These are phyloP conservation scores for Aureobasidium leucospermi DNA, from an alignment of 2,329 filamentous ascomycete species.

Conservation along the genomic window DNA sequence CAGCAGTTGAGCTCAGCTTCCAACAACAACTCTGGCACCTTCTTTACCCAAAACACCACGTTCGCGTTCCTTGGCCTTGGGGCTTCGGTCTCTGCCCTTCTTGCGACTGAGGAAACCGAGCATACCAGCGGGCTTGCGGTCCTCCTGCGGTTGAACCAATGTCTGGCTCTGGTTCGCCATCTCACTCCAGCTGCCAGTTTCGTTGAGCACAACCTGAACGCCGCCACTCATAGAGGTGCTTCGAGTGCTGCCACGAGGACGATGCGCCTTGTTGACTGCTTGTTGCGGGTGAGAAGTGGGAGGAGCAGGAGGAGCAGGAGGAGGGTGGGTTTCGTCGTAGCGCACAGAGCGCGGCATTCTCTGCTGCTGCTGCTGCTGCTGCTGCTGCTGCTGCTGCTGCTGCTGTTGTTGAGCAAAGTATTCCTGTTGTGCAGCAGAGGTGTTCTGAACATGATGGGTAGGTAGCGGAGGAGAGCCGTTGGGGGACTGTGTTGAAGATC, in stretches of 20 bases:
- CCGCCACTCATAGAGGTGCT: conserved; percentile 74
- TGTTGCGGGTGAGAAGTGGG: conserved; percentile 22
- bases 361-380: not conserved
- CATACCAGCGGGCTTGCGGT: conserved; percentile 64
- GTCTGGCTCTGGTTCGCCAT: conserved; percentile 78
- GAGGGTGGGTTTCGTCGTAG: conserved; percentile 21
- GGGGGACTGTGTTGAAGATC: conserved; percentile 40
- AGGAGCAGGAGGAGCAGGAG: conserved; percentile 14
- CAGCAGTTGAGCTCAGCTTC: conserved; percentile 21
- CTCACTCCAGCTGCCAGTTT: conserved; percentile 83
- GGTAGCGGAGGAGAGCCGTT: conserved; percentile 41
- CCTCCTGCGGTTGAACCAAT: conserved; percentile 50
- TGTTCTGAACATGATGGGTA: conserved; percentile 15
- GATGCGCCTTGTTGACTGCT: conserved; percentile 25
- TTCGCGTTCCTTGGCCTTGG: conserved; percentile 73
- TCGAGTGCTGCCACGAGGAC: conserved; percentile 55
- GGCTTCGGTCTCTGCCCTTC: conserved; percentile 82
- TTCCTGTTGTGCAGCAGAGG: conserved; percentile 17
- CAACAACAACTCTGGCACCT: conserved; percentile 61
- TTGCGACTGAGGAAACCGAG: conserved; percentile 85
- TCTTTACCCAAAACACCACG: conserved; percentile 91
- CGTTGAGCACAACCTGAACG: conserved; percentile 84
- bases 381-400: no score
- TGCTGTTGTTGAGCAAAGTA: conserved; percentile 20
- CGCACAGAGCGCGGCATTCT: conserved; percentile 22